Evolutionary conservation across 2,329 filamentous ascomycete genomes (phyloP).

Genomic region (Cadophora malorum): DNA sequence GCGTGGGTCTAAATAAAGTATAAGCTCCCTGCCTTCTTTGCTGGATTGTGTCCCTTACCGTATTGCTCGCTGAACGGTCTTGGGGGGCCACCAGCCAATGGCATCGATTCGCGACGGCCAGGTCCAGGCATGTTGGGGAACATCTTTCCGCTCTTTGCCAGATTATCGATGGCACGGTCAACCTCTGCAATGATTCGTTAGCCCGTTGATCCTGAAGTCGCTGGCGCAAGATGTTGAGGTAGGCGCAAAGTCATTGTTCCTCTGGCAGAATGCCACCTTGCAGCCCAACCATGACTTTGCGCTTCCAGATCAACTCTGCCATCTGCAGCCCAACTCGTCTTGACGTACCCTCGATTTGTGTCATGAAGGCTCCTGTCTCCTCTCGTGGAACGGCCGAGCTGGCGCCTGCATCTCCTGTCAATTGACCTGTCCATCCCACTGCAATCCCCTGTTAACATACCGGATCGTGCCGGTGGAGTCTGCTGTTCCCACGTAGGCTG

Average conservation of each 20-base stretch:
- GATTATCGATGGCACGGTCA: constrained; percentile 92
- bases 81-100: constrained; percentile 63
- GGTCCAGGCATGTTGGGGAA: constrained; percentile 61
- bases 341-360: constrained; percentile 86
- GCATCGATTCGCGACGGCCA: constrained; percentile 82
- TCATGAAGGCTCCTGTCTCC: constrained; percentile 78
- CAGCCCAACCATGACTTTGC: constrained; percentile 25
- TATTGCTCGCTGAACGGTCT: constrained; percentile 61
- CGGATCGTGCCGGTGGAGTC: constrained; percentile 73
- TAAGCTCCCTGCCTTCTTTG: constrained; percentile 29
- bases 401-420: constrained; percentile 61
- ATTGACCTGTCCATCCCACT: constrained; percentile 33
- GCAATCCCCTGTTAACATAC: constrained; percentile 52
- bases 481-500: constrained; percentile 77
- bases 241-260: constrained; percentile 9
- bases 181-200: constrained; percentile 69
- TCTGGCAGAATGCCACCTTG: constrained; percentile 17
- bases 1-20: constrained; percentile 67
- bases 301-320: constrained; percentile 19
- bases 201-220: constrained; percentile 23
- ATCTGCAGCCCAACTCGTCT: constrained; percentile 22
- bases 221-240: constrained; percentile 1
- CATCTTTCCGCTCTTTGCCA: constrained; percentile 95
- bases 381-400: constrained; percentile 77
- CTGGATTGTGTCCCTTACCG: constrained; percentile 55